These are phyloP conservation scores for Phytopythium oedochilum DNA, from an alignment of 352 stramenopile species.

Conservation along the genomic window DNA sequence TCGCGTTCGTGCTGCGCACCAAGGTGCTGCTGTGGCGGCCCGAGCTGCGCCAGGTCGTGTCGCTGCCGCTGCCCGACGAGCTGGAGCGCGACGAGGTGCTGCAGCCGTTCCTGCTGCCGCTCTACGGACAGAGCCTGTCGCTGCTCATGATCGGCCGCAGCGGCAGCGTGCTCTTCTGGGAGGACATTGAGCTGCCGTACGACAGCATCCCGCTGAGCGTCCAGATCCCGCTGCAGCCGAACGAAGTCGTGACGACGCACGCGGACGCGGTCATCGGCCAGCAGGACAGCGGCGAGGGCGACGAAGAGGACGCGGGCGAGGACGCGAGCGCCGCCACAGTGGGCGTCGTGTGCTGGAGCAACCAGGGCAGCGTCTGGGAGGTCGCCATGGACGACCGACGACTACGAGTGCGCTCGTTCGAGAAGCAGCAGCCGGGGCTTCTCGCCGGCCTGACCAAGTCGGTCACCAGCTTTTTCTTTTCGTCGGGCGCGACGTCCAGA, in stretches of 20 bases:
- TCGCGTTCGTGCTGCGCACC: constrained; percentile 44
- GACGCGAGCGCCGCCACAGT: constrained; percentile 9
- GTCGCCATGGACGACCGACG: constrained; percentile 72
- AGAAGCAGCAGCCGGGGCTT: constrained; percentile 63
- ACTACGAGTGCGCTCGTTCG: constrained; percentile 70
- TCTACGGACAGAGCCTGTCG: constrained; percentile 61
- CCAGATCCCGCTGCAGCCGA: constrained; percentile 57
- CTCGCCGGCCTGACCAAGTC: constrained; percentile 68
- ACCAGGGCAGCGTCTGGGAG: constrained; percentile 74
- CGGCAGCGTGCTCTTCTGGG: constrained; percentile 75
- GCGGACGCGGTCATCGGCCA: constrained; percentile 23
- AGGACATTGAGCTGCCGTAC: constrained; percentile 75
- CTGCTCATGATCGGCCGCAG: constrained; percentile 62
- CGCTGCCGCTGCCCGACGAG: constrained; percentile 52
- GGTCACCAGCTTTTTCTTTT: constrained; percentile 78
- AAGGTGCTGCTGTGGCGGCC: constrained; percentile 72
- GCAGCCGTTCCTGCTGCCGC: constrained; percentile 59
- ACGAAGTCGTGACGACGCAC: constrained; percentile 50
- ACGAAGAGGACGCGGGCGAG: constrained; percentile 2
- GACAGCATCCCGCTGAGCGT: constrained; percentile 73
- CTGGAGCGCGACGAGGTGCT: constrained; percentile 40
- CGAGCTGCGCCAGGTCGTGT: constrained; percentile 33
- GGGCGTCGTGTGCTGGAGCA: constrained; percentile 78
- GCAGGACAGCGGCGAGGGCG: constrained; percentile 1
- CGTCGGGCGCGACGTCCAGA: constrained; percentile 22